phyloP scores from a whole-genome alignment of 108 stramenopile genomes.

The Skeletonema tropicum region DNA sequence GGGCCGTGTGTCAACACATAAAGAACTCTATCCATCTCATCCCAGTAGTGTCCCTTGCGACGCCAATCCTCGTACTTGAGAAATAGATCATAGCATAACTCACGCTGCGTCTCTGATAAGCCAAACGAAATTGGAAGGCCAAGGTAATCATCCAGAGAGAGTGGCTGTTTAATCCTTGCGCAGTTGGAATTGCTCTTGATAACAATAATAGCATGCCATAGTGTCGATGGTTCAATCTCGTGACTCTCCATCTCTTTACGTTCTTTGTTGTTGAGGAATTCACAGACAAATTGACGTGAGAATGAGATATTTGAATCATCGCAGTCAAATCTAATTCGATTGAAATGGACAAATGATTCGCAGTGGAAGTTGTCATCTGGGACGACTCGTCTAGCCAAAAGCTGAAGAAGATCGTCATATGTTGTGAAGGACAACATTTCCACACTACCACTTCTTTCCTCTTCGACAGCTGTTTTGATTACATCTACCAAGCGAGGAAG shows the following conservation, averaged over 20 bases:
- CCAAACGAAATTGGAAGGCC: conserved; percentile 7
- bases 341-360: conserved; percentile 9
- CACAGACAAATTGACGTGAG: not conserved
- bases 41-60: not conserved
- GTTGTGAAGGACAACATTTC: conserved; percentile 11
- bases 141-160: conserved; percentile 14
- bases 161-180: conserved; percentile 10
- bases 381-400: conserved; percentile 13
- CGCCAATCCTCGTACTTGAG: conserved; percentile 15
- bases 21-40: conserved; percentile 20
- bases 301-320: conserved; percentile 16
- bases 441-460: not conserved
- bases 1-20: conserved; percentile 11
- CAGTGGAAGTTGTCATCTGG: conserved; percentile 9
- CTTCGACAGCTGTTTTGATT: conserved; percentile 19
- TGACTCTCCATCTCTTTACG: conserved; percentile 6
- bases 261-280: conserved; percentile 12
- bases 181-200: conserved; percentile 15
- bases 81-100: not conserved
- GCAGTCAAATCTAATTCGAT: conserved; percentile 15
- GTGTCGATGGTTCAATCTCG: conserved; percentile 12
- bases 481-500: conserved; percentile 17
- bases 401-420: conserved; percentile 17
- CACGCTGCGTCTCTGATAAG: not conserved
- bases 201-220: conserved; percentile 14